Percentiles rank a stretch among this genome's conserved stretches.
These are phyloP conservation scores for Podila minutissima DNA, from an alignment of 192 early-diverging fungal genomes.

Conservation along the genomic window DNA sequence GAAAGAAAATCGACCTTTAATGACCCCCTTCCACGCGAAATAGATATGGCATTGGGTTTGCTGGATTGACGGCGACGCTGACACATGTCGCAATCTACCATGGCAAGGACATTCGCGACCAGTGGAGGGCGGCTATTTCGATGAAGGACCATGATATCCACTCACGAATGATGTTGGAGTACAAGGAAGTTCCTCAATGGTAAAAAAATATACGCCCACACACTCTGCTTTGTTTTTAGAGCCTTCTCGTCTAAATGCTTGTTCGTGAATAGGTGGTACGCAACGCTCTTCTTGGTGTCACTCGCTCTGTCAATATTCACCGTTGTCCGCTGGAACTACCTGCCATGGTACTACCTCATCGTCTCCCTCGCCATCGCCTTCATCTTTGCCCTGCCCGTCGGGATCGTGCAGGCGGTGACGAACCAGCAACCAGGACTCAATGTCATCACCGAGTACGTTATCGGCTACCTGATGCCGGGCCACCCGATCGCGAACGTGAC, in stretches of 20 bases:
- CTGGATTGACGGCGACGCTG: constrained; percentile 63
- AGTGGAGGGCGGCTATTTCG: constrained; percentile 48
- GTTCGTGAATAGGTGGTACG: constrained; percentile 14
- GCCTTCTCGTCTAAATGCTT: background rate
- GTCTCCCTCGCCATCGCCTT: constrained; percentile 46
- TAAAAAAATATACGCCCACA: constrained; percentile 16
- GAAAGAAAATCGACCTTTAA: background rate
- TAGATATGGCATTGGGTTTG: constrained; percentile 62
- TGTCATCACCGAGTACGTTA: constrained; percentile 64
- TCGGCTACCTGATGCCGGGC: constrained; percentile 63
- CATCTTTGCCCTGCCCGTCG: constrained; percentile 60
- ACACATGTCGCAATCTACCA: constrained; percentile 70
- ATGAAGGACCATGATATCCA: constrained; percentile 69
- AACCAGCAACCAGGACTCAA: constrained; percentile 57
- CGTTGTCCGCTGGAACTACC: constrained; percentile 23
- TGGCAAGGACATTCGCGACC: constrained; percentile 63
- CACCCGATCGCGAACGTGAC: constrained; percentile 59
- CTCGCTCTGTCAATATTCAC: constrained; percentile 17
- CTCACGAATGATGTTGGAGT: constrained; percentile 73
- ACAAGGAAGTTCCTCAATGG: constrained; percentile 81
- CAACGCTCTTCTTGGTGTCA: constrained; percentile 15
- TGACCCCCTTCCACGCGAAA: background rate
- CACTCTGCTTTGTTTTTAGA: background rate
- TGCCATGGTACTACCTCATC: constrained; percentile 29
- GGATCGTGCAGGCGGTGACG: constrained; percentile 60